Conservation (phyloP, 2,329 filamentous ascomycete genomes). For the Pseudogymnoascus sp. region DNA sequence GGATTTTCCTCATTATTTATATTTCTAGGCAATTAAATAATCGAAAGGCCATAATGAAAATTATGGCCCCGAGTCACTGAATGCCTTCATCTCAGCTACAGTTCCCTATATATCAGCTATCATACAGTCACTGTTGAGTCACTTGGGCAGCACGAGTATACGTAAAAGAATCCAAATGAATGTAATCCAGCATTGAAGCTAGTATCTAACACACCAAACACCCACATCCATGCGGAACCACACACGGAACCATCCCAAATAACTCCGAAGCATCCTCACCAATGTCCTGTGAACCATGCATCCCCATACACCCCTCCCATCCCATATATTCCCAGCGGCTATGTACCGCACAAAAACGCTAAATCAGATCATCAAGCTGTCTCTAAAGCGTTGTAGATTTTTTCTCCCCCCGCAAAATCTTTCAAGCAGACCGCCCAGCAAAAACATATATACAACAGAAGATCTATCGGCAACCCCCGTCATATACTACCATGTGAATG, state of each 20-base stretch:
- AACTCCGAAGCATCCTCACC: background rate
- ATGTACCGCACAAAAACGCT: background rate
- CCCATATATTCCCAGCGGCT: background rate
- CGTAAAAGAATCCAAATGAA: background rate
- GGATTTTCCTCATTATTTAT: background rate
- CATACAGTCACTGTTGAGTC: background rate
- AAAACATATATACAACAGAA: conserved; percentile 11
- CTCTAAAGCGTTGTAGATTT: conserved; percentile 3
- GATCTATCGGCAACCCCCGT: conserved; percentile 10
- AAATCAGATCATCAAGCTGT: conserved; percentile 6
- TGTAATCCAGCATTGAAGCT: background rate
- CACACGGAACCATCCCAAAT: background rate
- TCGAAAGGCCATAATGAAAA: background rate
- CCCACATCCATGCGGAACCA: background rate
- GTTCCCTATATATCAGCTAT: background rate
- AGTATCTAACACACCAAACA: background rate
- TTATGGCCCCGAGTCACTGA: background rate
- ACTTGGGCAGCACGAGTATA: background rate
- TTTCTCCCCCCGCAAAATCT: background rate
- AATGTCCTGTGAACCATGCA: background rate
- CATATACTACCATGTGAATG: conserved; percentile 54
- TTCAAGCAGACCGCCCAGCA: background rate
- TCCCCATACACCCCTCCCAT: background rate
- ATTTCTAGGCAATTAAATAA: background rate
- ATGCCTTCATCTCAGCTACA: background rate